A percentile compares a stretch with the other conserved stretches of the same genome.
phyloP scores from a whole-genome alignment of 768 basidiomycete genomes.

The Cubamyces lactineus region DNA sequence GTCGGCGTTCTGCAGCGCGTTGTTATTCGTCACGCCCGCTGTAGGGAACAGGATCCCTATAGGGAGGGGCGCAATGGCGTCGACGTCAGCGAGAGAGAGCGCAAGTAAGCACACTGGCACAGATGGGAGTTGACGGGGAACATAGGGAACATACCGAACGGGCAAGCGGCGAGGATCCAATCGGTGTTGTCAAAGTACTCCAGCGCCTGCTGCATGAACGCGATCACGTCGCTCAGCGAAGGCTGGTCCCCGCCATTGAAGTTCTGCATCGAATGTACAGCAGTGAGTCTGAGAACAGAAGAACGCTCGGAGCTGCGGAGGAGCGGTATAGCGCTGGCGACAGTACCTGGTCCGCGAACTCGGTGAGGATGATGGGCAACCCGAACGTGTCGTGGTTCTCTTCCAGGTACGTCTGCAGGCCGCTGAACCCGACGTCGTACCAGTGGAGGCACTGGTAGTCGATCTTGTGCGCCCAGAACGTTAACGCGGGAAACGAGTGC shows the following conservation, averaged over 20 bases:
- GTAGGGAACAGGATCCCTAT: neutral
- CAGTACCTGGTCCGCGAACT: slow-evolving; percentile 68
- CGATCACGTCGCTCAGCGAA: slow-evolving; percentile 42
- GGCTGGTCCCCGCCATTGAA: slow-evolving; percentile 52
- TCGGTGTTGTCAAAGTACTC: slow-evolving; percentile 8
- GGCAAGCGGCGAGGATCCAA: slow-evolving; percentile 12
- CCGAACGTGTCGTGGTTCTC: slow-evolving; percentile 49
- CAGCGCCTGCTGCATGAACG: slow-evolving; percentile 38
- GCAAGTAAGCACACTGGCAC: neutral
- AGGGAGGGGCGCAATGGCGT: neutral
- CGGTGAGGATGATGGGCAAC: slow-evolving; percentile 59
- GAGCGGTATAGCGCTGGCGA: too few relatives aligned
- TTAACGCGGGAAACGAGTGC: neutral
- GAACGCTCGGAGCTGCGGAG: too few relatives aligned
- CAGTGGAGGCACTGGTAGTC: slow-evolving; percentile 65
- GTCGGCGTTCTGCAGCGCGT: slow-evolving; percentile 4
- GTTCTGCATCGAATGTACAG: too few relatives aligned
- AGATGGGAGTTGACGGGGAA: too few relatives aligned
- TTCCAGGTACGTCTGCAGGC: slow-evolving; percentile 42
- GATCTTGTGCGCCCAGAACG: slow-evolving; percentile 42
- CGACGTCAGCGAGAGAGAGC: too few relatives aligned
- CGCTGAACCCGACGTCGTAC: slow-evolving; percentile 62
- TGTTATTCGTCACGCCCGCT: neutral
- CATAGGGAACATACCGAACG: neutral
- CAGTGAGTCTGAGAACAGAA: too few relatives aligned